Conservation (phyloP, 495 filamentous ascomycete genomes). For the Rusavskia elegans region DNA sequence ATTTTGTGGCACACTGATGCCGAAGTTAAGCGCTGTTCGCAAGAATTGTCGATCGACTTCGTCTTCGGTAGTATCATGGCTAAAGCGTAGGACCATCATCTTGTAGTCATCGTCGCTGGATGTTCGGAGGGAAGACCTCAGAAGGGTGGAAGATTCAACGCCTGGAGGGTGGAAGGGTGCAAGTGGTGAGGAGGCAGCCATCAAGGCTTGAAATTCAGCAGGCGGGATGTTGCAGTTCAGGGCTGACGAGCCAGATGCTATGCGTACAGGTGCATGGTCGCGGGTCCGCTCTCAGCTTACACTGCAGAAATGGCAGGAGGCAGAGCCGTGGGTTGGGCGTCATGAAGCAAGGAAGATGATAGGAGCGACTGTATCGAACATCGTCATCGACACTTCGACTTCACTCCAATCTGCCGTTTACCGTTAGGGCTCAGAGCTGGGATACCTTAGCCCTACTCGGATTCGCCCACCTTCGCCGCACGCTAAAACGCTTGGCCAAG, state of each 20-base stretch:
- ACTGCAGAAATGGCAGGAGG: not conserved
- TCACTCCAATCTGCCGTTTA: too few species aligned
- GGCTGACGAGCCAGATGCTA: not conserved
- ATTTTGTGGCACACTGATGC: slow-evolving; percentile 11
- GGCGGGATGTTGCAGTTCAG: not conserved
- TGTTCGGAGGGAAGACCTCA: not conserved
- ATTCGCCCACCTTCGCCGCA: too few species aligned
- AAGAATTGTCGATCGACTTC: slow-evolving; percentile 10
- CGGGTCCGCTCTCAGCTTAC: not conserved
- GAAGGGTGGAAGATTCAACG: slow-evolving; percentile 3
- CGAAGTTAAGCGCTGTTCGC: slow-evolving; percentile 9
- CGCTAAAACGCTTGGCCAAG: too few species aligned
- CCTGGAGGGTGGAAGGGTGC: not conserved
- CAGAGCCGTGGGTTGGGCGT: not conserved
- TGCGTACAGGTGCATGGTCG: not conserved
- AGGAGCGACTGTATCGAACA: not conserved
- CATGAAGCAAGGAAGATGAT: not conserved
- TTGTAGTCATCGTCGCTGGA: slow-evolving; percentile 11
- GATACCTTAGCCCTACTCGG: too few species aligned
- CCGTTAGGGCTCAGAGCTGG: too few species aligned
- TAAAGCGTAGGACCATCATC: slow-evolving; percentile 12
- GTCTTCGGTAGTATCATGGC: slow-evolving; percentile 9
- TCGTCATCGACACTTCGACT: too few species aligned
- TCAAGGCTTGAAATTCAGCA: not conserved
- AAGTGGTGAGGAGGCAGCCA: not conserved